Conservation (phyloP, 495 filamentous ascomycete genomes). For the Cercophora samala region DNA sequence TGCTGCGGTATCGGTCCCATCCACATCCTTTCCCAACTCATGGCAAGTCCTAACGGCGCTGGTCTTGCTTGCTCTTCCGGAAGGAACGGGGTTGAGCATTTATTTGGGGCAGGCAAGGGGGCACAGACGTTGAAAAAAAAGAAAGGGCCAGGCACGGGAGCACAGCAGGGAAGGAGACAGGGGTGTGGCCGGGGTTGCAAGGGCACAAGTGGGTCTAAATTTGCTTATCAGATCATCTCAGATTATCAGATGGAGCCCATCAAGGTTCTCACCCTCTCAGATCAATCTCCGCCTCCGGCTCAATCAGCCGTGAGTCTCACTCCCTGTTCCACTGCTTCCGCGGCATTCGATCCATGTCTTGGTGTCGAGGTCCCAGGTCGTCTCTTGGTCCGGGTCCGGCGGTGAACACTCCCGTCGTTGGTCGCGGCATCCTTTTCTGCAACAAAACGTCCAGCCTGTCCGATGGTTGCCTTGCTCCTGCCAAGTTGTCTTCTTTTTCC, state of each 20-base stretch:
- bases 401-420: neutral
- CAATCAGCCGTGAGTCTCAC: neutral
- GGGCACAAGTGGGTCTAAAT: neutral
- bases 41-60: neutral
- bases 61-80: neutral
- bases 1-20: neutral
- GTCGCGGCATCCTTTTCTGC: neutral
- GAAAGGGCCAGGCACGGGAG: neutral
- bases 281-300: neutral
- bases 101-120: neutral
- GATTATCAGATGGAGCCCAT: conserved; percentile 20
- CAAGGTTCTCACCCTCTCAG: conserved; percentile 21
- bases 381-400: neutral
- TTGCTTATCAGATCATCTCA: conserved; percentile 22
- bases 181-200: neutral
- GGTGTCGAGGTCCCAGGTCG: too few relatives aligned
- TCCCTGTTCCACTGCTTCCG: neutral
- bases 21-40: neutral
- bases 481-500: conserved; percentile 2
- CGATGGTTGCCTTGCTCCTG: neutral
- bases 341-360: neutral
- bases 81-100: neutral
- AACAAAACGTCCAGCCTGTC: neutral
- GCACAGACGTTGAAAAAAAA: neutral
- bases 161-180: neutral